Evolutionary conservation across 225 moss, liverwort and hornwort genomes (phyloP).

Genomic region (Antitrichia curtipendula): DNA sequence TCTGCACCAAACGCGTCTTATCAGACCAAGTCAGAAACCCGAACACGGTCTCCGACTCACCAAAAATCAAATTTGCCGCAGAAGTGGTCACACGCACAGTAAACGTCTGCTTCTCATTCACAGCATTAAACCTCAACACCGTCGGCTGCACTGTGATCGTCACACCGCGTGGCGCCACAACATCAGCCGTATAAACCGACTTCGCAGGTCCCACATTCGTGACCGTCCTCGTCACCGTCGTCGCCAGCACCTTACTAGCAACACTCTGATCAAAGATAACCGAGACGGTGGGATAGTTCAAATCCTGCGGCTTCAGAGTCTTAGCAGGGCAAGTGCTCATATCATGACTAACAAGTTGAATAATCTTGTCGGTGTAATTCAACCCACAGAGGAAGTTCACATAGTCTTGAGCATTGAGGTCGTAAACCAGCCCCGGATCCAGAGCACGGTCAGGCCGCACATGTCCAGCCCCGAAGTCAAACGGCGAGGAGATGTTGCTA

Average conservation of each 20-base stretch:
- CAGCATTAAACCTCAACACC: conserved; percentile 31
- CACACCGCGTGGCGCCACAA: conserved; percentile 46
- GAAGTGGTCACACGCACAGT: conserved; percentile 30
- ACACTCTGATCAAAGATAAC: conserved; percentile 50
- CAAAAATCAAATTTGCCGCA: conserved; percentile 17
- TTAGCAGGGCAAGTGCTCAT: conserved; percentile 25
- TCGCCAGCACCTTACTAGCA: conserved; percentile 7
- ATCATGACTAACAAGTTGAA: conserved; percentile 55
- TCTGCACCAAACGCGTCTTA: conserved; percentile 55
- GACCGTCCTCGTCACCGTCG: conserved; percentile 59
- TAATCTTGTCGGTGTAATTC: conserved; percentile 54
- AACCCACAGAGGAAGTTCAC: conserved; percentile 64
- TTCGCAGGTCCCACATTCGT: conserved; percentile 70
- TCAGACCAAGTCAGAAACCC: conserved; percentile 74
- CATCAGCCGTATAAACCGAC: conserved; percentile 26
- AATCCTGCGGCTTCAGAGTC: conserved; percentile 17
- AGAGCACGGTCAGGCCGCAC: conserved; percentile 64
- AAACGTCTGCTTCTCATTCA: conserved; percentile 50
- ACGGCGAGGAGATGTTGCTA: conserved; percentile 52
- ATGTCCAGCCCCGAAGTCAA: conserved; percentile 82
- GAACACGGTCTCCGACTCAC: conserved; percentile 45
- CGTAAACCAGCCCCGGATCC: conserved; percentile 79
- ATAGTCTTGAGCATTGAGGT: conserved; percentile 49
- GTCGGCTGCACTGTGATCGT: conserved; percentile 39
- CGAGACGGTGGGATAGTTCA: conserved; percentile 84